A percentile compares a stretch with the other conserved stretches of the same genome.
Conservation (phyloP, 2,329 filamentous ascomycete genomes). For the Fusarium stilboides region DNA sequence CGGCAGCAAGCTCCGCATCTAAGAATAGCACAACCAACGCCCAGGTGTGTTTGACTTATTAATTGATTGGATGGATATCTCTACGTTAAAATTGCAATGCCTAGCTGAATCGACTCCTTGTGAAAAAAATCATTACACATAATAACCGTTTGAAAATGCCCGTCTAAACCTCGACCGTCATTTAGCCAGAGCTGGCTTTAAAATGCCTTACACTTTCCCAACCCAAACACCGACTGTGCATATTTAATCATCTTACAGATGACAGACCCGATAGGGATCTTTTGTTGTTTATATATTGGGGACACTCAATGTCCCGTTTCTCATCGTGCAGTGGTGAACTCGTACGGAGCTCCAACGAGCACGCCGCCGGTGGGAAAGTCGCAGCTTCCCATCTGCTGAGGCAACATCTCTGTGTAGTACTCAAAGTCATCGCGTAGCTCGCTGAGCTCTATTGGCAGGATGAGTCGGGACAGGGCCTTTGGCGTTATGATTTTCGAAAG, state of each 20-base stretch:
- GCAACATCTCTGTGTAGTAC: slow-evolving; percentile 52
- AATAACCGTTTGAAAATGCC: slow-evolving; percentile 31
- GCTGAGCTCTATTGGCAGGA: slow-evolving; percentile 51
- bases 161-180: slow-evolving; percentile 36
- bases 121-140: slow-evolving; percentile 27
- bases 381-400: slow-evolving; percentile 49
- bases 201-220: slow-evolving; percentile 14
- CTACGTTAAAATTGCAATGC: slow-evolving; percentile 42
- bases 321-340: slow-evolving; percentile 35
- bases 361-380: slow-evolving; percentile 47
- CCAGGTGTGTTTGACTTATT: slow-evolving; percentile 17
- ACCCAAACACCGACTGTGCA: slow-evolving; percentile 42
- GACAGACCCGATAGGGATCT: slow-evolving; percentile 7
- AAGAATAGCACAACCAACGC: neutral
- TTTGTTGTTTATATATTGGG: slow-evolving; percentile 7
- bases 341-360: slow-evolving; percentile 26
- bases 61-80: slow-evolving; percentile 44
- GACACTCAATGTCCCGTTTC: neutral
- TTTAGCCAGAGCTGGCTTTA: slow-evolving; percentile 12
- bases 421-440: slow-evolving; percentile 54
- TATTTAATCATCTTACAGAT: slow-evolving; percentile 27
- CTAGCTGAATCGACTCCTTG: slow-evolving; percentile 37
- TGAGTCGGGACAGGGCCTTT: slow-evolving; percentile 52
- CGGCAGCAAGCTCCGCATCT: slow-evolving; percentile 51
- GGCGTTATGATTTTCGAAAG: slow-evolving; percentile 53